Conservation (phyloP, 2,329 filamentous ascomycete species). For the Claviceps spartinae region DNA sequence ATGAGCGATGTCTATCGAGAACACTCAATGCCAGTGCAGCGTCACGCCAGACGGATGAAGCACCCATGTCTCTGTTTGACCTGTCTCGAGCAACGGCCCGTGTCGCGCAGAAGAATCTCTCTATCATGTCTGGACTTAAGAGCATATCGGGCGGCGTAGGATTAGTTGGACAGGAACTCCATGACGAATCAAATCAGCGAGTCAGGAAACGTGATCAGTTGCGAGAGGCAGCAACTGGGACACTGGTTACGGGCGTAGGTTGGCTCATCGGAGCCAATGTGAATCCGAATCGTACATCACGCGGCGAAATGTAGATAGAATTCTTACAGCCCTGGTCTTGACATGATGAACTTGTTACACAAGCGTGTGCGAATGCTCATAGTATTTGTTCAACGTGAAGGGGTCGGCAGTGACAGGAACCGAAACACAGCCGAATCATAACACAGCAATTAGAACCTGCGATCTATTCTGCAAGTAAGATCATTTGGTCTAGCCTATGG, state of each 20-base stretch:
- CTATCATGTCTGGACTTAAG: constrained; percentile 39
- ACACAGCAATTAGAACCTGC: background rate
- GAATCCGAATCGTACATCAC: constrained; percentile 9
- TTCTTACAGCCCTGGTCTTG: background rate
- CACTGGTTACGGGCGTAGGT: constrained; percentile 51
- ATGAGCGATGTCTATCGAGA: constrained; percentile 15
- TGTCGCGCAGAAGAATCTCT: constrained; percentile 44
- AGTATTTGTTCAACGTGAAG: background rate
- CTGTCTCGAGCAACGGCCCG: constrained; percentile 47
- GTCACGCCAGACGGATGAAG: constrained; percentile 33
- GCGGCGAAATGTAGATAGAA: background rate
- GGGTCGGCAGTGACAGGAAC: background rate
- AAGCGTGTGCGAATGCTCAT: background rate
- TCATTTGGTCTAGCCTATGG: background rate
- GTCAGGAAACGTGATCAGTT: constrained; percentile 61
- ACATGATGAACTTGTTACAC: background rate
- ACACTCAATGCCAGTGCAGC: constrained; percentile 22
- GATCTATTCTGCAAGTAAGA: background rate
- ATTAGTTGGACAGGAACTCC: constrained; percentile 8
- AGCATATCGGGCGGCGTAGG: constrained; percentile 11
- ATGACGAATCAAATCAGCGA: constrained; percentile 22
- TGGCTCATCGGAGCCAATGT: constrained; percentile 50
- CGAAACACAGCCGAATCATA: background rate
- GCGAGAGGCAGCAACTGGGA: constrained; percentile 52
- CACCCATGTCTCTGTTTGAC: constrained; percentile 53